Conservation (phyloP, 495 filamentous ascomycete genomes). For the Xylaria palmicola region DNA sequence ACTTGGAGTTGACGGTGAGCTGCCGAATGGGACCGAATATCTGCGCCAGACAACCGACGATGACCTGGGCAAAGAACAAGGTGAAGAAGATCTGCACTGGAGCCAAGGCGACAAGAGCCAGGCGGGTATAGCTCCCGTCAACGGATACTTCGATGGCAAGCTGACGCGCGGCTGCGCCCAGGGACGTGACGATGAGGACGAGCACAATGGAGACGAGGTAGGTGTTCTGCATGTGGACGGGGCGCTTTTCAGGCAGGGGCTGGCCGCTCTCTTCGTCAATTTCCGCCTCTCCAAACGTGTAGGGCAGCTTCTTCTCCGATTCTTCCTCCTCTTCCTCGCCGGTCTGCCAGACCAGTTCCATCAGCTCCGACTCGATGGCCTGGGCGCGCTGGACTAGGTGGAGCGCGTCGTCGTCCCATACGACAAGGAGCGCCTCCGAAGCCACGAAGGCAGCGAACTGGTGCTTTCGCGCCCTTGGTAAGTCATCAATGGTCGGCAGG, state of each 20-base stretch:
- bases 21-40: slow-evolving; percentile 71
- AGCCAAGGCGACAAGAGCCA: slow-evolving; percentile 61
- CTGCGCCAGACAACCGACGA: slow-evolving; percentile 72
- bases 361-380: slow-evolving; percentile 68
- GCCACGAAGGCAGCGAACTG: slow-evolving; percentile 78
- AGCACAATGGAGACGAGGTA: slow-evolving; percentile 64
- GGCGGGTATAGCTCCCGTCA: slow-evolving; percentile 58
- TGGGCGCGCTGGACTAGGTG: slow-evolving; percentile 65
- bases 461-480: slow-evolving; percentile 65
- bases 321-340: slow-evolving; percentile 49
- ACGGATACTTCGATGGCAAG: slow-evolving; percentile 66
- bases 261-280: slow-evolving; percentile 72
- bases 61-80: slow-evolving; percentile 72
- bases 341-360: slow-evolving; percentile 69
- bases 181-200: slow-evolving; percentile 56
- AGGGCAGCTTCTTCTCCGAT: slow-evolving; percentile 44
- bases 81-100: slow-evolving; percentile 80
- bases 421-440: slow-evolving; percentile 62
- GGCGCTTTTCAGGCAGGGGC: slow-evolving; percentile 59
- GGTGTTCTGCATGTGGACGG: slow-evolving; percentile 65
- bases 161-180: slow-evolving; percentile 66
- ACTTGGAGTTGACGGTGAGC: slow-evolving; percentile 72
- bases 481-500: slow-evolving; percentile 65
- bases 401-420: slow-evolving; percentile 75
- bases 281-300: slow-evolving; percentile 46